Evolutionary conservation across 83 land plant genomes (phyloP).

Genomic region (Thuja plicata): DNA sequence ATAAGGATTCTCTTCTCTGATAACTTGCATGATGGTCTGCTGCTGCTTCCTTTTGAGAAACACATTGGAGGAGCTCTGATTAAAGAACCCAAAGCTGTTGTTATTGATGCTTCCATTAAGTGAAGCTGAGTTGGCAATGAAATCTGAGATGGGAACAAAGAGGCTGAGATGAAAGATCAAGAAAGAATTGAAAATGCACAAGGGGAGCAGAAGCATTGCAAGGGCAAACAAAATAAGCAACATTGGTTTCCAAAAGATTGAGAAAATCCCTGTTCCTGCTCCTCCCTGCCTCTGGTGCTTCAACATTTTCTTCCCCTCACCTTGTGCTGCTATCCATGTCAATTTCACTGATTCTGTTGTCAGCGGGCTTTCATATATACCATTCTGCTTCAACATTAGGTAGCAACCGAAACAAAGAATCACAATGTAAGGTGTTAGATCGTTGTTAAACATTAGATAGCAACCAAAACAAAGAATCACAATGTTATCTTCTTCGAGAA

Average conservation of each 20-base stretch:
- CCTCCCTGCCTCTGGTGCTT: background rate
- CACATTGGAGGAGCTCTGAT: background rate
- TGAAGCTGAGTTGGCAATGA: too few relatives aligned
- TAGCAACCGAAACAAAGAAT: too few relatives aligned
- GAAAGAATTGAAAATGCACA: background rate
- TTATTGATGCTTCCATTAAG: background rate
- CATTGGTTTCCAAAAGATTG: background rate
- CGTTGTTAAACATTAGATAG: too few relatives aligned
- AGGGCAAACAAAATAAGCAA: background rate
- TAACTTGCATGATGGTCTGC: background rate
- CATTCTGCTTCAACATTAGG: too few relatives aligned
- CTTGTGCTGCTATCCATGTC: background rate
- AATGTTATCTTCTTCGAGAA: too few relatives aligned
- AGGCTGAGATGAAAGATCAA: background rate
- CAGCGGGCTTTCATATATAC: too few relatives aligned
- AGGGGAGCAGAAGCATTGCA: conserved; percentile 7
- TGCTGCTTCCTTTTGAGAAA: background rate
- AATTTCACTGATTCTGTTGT: too few relatives aligned
- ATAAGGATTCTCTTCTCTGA: background rate
- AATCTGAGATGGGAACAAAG: background rate
- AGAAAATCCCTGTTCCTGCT: background rate
- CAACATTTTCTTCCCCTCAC: background rate
- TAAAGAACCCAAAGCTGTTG: background rate
- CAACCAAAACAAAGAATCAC: too few relatives aligned
- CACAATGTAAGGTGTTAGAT: too few relatives aligned